Evolutionary conservation across 345 rosid genomes (phyloP).

Genomic region (Gossypium sturtianum): DNA sequence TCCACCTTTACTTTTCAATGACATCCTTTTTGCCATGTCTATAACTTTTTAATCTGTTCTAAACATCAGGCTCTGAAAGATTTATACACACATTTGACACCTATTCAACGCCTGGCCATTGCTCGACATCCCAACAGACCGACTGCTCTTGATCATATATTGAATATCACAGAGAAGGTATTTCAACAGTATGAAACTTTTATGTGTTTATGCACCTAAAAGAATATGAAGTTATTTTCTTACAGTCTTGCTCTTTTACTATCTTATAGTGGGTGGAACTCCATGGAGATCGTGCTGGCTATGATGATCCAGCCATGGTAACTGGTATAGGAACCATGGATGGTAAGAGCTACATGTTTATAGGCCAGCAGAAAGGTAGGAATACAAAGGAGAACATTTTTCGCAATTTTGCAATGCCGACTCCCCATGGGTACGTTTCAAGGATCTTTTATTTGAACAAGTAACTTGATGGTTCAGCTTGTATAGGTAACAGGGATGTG

Average conservation of each 20-base stretch:
- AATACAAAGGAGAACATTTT: conserved; percentile 90
- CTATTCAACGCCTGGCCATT: conserved; percentile 87
- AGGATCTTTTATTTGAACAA: not conserved
- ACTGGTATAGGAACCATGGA: conserved; percentile 90
- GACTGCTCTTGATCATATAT: conserved; percentile 89
- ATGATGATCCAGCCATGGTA: conserved; percentile 98
- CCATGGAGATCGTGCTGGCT: conserved; percentile 97
- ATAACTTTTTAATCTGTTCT: not conserved
- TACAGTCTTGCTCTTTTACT: not conserved
- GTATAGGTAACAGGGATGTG: not conserved
- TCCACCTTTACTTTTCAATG: not conserved
- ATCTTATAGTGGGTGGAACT: conserved; percentile 75
- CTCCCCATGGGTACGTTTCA: conserved; percentile 85
- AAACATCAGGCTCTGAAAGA: conserved; percentile 68
- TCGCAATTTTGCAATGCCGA: conserved; percentile 99
- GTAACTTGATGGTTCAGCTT: not conserved
- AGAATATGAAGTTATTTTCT: not conserved
- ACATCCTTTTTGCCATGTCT: not conserved
- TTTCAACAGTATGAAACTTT: conserved; percentile 2
- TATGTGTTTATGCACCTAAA: not conserved
- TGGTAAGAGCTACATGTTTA: conserved; percentile 83
- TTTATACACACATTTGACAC: conserved; percentile 73
- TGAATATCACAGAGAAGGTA: conserved; percentile 90
- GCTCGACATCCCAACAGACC: conserved; percentile 98
- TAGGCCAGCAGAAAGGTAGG: conserved; percentile 99